A percentile compares a stretch with the other conserved stretches of the same genome.
These are phyloP conservation scores for Phytophthora aleatoria DNA, from an alignment of 352 stramenopile genomes.

Conservation along the genomic window DNA sequence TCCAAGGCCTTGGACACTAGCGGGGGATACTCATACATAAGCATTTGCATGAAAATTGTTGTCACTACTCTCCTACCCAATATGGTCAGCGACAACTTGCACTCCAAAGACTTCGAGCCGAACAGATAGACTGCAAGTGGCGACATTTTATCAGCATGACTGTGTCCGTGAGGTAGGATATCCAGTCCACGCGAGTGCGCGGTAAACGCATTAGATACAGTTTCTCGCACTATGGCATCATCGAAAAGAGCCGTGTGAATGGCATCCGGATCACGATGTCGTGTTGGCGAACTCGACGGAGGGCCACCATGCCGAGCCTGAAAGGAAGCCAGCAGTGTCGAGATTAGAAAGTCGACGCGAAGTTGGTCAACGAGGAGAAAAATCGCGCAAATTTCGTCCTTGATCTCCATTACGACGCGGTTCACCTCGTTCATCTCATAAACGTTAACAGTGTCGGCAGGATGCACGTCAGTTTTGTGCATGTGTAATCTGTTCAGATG, in stretches of 20 bases:
- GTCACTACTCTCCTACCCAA: conserved; percentile 49
- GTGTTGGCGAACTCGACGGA: conserved; percentile 20
- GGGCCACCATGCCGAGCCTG: conserved; percentile 39
- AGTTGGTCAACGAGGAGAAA: conserved; percentile 63
- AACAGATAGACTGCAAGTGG: conserved; percentile 55
- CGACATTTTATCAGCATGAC: conserved; percentile 45
- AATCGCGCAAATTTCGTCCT: conserved; percentile 71
- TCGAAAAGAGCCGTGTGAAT: conserved; percentile 35
- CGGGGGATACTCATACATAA: conserved; percentile 81
- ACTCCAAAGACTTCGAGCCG: conserved; percentile 55
- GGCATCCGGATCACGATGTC: conserved; percentile 26
- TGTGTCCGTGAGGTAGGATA: conserved; percentile 23
- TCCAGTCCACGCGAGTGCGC: conserved; percentile 23
- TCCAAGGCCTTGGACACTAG: conserved; percentile 77
- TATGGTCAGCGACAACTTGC: conserved; percentile 58
- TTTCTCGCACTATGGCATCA: conserved; percentile 29
- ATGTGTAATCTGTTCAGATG: conserved; percentile 24
- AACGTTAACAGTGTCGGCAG: conserved; percentile 12
- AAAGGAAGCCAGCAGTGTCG: conserved; percentile 51
- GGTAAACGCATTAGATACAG: conserved; percentile 16
- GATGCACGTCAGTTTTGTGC: conserved; percentile 15
- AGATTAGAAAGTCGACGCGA: conserved; percentile 72
- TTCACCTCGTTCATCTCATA: conserved; percentile 52
- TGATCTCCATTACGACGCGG: conserved; percentile 74
- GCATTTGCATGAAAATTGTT: conserved; percentile 76